Evolutionary conservation across 108 stramenopile genomes (phyloP), one percentile per base, ranked within the genome.

Genomic region (Epithemia pelagica): DNA sequence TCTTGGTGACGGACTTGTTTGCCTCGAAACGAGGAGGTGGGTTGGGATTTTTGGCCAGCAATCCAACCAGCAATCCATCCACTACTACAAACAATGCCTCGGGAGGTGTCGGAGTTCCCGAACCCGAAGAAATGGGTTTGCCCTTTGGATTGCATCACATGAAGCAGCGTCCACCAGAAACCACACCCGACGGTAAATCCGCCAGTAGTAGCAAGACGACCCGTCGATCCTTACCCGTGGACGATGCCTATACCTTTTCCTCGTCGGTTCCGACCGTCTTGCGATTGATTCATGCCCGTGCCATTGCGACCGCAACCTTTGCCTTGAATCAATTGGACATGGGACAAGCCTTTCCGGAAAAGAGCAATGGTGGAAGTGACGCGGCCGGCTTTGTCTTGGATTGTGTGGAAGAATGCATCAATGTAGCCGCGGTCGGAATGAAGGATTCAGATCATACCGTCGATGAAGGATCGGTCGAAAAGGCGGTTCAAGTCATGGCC

Each of bases 401-500:
- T 74, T 89, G 90, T 64, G 78, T 89, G 0, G 92, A 91, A 67
- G 87, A 89, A 69, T 91, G 85, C 51, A 83, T 94, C 57, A 86
- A 87, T 62, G 88, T 90, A 22, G 84, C 93, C 52, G 90, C 93
- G 19, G 86, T 91, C 0, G 90, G 85, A 10, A 90, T 94, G 83
- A 90, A 90, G 60, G 88, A 91, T 61, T 51, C 67, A 1, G 87
- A 88, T 56, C 82, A 83, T 64, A 74, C 68, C 0, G 72, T 87
- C 28, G 93, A 94, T 54, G 93, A 94, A 74, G 73, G 81, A 29
- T 82, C 83, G 30, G 84, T 94, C 28, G 88, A 91, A 23, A 87
- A 91, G 67, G 93, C 93, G 1, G 93, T 94, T 0, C 93, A 94
- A 69, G 86, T 86, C 32, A 91, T 86, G 68, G 93, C 93, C 30